Percentiles rank a stretch among this genome's conserved stretches.
These are phyloP conservation scores for Pythium sp. DNA, from an alignment of 352 stramenopile species.

Conservation along the genomic window DNA sequence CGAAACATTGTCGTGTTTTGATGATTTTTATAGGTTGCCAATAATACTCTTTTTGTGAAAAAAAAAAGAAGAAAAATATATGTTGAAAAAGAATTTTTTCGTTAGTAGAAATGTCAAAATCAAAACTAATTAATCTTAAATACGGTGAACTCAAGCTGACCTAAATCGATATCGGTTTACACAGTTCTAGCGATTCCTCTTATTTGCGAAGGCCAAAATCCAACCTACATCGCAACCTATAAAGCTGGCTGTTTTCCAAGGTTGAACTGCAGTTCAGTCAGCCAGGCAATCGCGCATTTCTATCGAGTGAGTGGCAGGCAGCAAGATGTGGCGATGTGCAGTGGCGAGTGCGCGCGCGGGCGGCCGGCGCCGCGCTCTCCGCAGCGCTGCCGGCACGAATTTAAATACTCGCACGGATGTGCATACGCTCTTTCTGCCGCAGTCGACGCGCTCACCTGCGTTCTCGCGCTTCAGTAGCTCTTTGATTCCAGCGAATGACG, in stretches of 20 bases:
- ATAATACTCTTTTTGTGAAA: too few relatives aligned
- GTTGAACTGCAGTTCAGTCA: background rate
- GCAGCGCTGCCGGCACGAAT: background rate
- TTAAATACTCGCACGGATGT: background rate
- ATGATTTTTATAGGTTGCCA: too few relatives aligned
- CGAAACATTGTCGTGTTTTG: too few relatives aligned
- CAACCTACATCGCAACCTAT: too few relatives aligned
- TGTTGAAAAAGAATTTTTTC: too few relatives aligned
- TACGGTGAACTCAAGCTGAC: too few relatives aligned
- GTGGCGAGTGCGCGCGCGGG: slow-evolving; percentile 9
- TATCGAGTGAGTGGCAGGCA: slow-evolving; percentile 1
- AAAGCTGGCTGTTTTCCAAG: background rate
- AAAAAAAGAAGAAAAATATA: too few relatives aligned
- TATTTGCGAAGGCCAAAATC: too few relatives aligned
- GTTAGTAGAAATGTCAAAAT: too few relatives aligned
- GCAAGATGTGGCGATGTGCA: slow-evolving; percentile 12
- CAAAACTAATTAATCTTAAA: too few relatives aligned
- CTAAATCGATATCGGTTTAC: too few relatives aligned
- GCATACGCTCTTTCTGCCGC: background rate
- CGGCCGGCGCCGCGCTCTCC: slow-evolving; percentile 8
- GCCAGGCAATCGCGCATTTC: background rate
- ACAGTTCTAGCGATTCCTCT: too few relatives aligned
- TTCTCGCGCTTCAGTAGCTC: slow-evolving; percentile 1
- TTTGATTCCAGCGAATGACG: background rate
- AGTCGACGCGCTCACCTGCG: background rate